phyloP scores from a whole-genome alignment of 83 land plant genomes.

The Thuja plicata region DNA sequence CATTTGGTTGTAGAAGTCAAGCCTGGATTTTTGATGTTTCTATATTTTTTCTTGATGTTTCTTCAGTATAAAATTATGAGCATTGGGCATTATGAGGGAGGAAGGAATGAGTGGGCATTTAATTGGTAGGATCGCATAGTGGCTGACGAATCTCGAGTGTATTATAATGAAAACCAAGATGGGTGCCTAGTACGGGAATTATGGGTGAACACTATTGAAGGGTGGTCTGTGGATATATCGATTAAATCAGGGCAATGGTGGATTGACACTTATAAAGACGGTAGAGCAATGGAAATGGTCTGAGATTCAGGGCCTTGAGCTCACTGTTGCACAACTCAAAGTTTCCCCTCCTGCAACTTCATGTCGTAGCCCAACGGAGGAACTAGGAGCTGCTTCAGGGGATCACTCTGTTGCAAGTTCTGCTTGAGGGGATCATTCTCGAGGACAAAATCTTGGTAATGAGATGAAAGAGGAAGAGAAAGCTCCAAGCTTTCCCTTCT shows the following conservation, averaged over 20 bases:
- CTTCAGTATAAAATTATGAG: neutral
- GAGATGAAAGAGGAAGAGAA: conserved; percentile 9
- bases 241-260: neutral
- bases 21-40: neutral
- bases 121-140: neutral
- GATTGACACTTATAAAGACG: conserved; percentile 2
- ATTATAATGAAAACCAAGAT: neutral
- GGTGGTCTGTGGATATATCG: neutral
- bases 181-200: neutral
- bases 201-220: neutral
- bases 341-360: neutral
- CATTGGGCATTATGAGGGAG: neutral
- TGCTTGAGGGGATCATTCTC: neutral
- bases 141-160: neutral
- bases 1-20: neutral
- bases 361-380: neutral
- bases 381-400: neutral
- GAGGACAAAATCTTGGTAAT: neutral
- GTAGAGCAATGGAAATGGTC: conserved; percentile 57
- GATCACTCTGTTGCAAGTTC: neutral
- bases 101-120: neutral
- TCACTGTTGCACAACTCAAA: neutral
- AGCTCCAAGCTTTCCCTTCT: conserved; percentile 35
- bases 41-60: neutral
- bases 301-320: conserved; percentile 54